Percentiles rank a stretch among this genome's conserved stretches.
Evolutionary conservation across 345 rosid genomes (phyloP).

Genomic region (Kernera saxatilis): DNA sequence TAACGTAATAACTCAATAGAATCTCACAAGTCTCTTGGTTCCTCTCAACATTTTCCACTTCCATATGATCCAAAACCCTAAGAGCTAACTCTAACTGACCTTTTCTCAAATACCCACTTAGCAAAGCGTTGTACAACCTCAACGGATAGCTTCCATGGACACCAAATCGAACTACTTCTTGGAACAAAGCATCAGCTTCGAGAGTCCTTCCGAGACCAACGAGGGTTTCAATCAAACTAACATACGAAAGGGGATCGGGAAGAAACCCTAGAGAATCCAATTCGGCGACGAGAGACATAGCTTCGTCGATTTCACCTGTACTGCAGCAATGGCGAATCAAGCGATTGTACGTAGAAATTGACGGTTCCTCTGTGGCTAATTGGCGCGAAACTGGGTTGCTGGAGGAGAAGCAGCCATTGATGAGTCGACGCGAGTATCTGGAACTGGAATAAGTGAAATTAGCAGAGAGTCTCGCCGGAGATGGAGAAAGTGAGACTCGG

Average conservation of each 20-base stretch:
- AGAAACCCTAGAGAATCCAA: slow-evolving; percentile 45
- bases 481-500: neutral
- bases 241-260: slow-evolving; percentile 38
- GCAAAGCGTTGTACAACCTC: slow-evolving; percentile 41
- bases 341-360: slow-evolving; percentile 34
- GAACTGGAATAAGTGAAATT: neutral
- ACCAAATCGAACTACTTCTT: slow-evolving; percentile 39
- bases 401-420: neutral
- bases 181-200: slow-evolving; percentile 61
- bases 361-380: slow-evolving; percentile 4
- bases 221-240: slow-evolving; percentile 42
- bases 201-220: slow-evolving; percentile 46
- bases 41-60: slow-evolving; percentile 26
- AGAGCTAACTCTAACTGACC: slow-evolving; percentile 46
- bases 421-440: neutral
- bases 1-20: slow-evolving; percentile 52
- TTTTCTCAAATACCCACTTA: slow-evolving; percentile 50
- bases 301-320: slow-evolving; percentile 40
- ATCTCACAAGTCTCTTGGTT: slow-evolving; percentile 45
- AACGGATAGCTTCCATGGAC: slow-evolving; percentile 28
- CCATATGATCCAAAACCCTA: slow-evolving; percentile 39
- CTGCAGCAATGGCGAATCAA: slow-evolving; percentile 43
- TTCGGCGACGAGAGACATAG: slow-evolving; percentile 46
- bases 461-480: neutral
- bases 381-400: neutral